These are phyloP conservation scores for Diplodia intermedia DNA, from an alignment of 2,329 filamentous ascomycete genomes.

Conservation along the genomic window DNA sequence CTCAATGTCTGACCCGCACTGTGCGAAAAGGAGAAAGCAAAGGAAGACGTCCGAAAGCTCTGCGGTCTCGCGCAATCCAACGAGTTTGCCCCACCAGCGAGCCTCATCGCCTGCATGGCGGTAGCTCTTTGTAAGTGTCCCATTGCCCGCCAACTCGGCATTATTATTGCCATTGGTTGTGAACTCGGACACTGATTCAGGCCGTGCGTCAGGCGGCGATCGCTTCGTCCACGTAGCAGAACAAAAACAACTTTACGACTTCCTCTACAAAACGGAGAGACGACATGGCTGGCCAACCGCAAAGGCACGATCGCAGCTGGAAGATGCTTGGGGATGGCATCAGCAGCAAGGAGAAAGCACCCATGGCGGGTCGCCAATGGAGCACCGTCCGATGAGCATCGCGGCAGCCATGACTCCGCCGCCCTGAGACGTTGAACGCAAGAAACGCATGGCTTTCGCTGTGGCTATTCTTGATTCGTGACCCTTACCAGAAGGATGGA, in stretches of 20 bases:
- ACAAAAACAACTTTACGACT: background rate
- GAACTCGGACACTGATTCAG: background rate
- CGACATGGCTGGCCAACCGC: conserved; percentile 23
- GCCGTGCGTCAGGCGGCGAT: conserved; percentile 8
- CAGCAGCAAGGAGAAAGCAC: background rate
- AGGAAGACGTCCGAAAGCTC: conserved; percentile 41
- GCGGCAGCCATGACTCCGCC: conserved; percentile 18
- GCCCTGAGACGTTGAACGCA: background rate
- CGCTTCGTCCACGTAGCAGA: conserved; percentile 20
- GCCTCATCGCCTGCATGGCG: conserved; percentile 47
- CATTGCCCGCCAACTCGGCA: background rate
- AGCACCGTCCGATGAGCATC: background rate
- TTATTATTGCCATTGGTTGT: no score
- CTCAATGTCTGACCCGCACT: background rate
- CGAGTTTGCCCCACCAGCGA: conserved; percentile 44
- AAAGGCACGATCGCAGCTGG: conserved; percentile 7
- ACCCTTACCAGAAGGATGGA: background rate
- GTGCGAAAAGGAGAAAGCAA: conserved; percentile 1
- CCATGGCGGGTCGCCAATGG: background rate
- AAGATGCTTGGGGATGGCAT: conserved; percentile 26
- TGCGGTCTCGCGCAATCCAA: conserved; percentile 47
- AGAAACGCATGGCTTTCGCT: background rate
- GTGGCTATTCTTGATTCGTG: background rate
- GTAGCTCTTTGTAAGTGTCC: conserved; percentile 43
- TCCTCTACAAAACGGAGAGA: conserved; percentile 9